Evolutionary conservation across 2,329 filamentous ascomycete species (phyloP).

Genomic region (Aspergillus brasiliensis): DNA sequence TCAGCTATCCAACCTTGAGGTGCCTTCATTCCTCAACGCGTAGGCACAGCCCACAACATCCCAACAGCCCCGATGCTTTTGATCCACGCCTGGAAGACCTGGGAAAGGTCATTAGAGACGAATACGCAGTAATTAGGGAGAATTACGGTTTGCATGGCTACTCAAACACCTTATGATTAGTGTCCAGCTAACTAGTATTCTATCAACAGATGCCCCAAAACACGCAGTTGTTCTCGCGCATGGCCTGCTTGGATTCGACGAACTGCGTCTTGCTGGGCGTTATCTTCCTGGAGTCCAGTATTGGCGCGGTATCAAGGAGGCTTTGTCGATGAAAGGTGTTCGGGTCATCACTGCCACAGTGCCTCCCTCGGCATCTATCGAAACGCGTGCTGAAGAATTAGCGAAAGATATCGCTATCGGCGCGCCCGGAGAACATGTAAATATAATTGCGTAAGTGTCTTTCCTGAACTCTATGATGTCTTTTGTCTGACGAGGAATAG

Average conservation of each 20-base stretch:
- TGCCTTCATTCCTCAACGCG: constrained; percentile 22
- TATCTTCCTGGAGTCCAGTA: constrained; percentile 62
- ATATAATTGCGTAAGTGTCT: constrained; percentile 62
- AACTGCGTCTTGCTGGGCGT: constrained; percentile 57
- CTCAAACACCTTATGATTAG: no score
- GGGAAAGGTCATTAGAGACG: constrained; percentile 59
- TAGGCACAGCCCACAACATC: constrained; percentile 14
- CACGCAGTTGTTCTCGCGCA: constrained; percentile 65
- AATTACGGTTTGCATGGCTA: constrained; percentile 53
- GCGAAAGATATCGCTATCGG: constrained; percentile 55
- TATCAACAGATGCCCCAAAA: constrained; percentile 47
- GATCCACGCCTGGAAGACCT: constrained; percentile 56
- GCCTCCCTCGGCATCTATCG: constrained; percentile 61
- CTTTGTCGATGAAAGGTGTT: constrained; percentile 57
- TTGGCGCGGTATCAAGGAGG: constrained; percentile 66
- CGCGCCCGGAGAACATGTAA: constrained; percentile 60
- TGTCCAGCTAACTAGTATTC: background rate
- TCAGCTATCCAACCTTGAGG: constrained; percentile 7
- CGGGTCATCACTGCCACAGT: constrained; percentile 65
- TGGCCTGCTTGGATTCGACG: constrained; percentile 67
- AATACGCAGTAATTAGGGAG: constrained; percentile 62
- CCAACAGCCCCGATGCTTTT: constrained; percentile 20
- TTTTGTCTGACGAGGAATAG: constrained; percentile 24
- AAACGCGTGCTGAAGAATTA: constrained; percentile 57
- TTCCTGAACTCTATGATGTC: background rate